These are phyloP conservation scores for Aspergillus sp. DNA, from an alignment of 2,329 filamentous ascomycete species.

Conservation along the genomic window DNA sequence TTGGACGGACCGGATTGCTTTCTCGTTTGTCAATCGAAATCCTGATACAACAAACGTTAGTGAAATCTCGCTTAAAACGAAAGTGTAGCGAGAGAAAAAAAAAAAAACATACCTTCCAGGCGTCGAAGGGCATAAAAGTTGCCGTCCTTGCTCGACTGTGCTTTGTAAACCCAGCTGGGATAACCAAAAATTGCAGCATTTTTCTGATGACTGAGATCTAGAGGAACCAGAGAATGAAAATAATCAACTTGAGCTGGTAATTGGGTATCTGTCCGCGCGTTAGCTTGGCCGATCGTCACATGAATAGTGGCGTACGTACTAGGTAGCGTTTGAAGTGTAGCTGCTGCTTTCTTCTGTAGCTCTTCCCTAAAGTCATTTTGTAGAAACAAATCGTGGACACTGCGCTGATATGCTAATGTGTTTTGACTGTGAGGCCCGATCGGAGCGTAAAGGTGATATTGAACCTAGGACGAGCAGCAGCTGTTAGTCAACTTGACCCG, in stretches of 20 bases:
- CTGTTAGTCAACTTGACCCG: constrained; percentile 1
- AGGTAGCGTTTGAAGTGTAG: constrained; percentile 80
- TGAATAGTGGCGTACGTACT: constrained; percentile 55
- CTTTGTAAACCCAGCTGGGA: constrained; percentile 94
- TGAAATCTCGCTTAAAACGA: neutral
- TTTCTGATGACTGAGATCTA: constrained; percentile 81
- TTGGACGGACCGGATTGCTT: constrained; percentile 82
- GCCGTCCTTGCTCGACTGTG: constrained; percentile 84
- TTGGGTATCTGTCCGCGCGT: constrained; percentile 59
- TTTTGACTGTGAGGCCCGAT: constrained; percentile 82
- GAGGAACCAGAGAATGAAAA: constrained; percentile 88
- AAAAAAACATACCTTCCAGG: constrained; percentile 66
- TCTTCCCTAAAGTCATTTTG: constrained; percentile 86
- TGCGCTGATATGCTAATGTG: constrained; percentile 80
- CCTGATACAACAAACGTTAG: constrained; percentile 50
- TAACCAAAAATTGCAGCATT: constrained; percentile 82
- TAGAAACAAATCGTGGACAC: constrained; percentile 89
- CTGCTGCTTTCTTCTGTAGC: constrained; percentile 84
- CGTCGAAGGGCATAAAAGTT: constrained; percentile 85
- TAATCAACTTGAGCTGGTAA: constrained; percentile 77
- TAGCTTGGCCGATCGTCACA: neutral
- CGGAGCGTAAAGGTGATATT: constrained; percentile 93
- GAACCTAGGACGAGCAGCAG: constrained; percentile 57
- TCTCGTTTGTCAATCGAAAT: constrained; percentile 85
- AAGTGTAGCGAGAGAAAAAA: neutral